Evolutionary conservation across 108 stramenopile genomes (phyloP).

Genomic region (Cyclotella cryptica): DNA sequence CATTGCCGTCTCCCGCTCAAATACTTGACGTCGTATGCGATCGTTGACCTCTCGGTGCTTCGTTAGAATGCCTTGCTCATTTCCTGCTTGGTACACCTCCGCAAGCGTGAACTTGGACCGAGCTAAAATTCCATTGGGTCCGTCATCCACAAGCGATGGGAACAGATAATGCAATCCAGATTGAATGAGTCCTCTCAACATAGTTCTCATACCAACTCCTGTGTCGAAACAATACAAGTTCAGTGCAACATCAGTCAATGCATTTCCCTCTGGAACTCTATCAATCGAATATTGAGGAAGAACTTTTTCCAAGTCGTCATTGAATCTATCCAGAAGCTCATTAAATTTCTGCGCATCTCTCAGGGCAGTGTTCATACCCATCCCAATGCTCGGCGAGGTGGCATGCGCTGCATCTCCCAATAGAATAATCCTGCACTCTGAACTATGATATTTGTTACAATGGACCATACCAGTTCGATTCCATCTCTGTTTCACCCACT

Average conservation of each 20-base stretch:
- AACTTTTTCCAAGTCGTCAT: conserved; percentile 51
- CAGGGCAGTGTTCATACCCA: conserved; percentile 77
- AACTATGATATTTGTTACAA: conserved; percentile 59
- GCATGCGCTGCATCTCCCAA: conserved; percentile 70
- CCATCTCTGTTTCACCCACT: conserved; percentile 65
- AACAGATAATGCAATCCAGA: conserved; percentile 43
- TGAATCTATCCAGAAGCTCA: conserved; percentile 50
- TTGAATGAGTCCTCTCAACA: conserved; percentile 34
- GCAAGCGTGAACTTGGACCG: conserved; percentile 28
- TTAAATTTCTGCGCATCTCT: conserved; percentile 60
- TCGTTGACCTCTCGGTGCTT: conserved; percentile 54
- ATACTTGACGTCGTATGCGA: conserved; percentile 52
- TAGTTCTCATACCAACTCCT: conserved; percentile 27
- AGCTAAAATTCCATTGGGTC: conserved; percentile 46
- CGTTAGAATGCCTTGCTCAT: conserved; percentile 49
- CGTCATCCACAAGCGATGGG: conserved; percentile 38
- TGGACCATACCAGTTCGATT: conserved; percentile 64
- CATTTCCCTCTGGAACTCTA: conserved; percentile 67
- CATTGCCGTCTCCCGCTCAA: conserved; percentile 61
- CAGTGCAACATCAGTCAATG: conserved; percentile 51
- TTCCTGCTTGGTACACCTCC: conserved; percentile 53
- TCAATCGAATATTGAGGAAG: conserved; percentile 57
- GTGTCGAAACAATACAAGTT: conserved; percentile 58
- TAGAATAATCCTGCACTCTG: conserved; percentile 37
- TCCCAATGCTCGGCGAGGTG: conserved; percentile 61